A percentile compares a stretch with the other conserved stretches of the same genome.
Evolutionary conservation across 148 eudicot genomes (phyloP).

Genomic region (Fagopyrum homotropicum): DNA sequence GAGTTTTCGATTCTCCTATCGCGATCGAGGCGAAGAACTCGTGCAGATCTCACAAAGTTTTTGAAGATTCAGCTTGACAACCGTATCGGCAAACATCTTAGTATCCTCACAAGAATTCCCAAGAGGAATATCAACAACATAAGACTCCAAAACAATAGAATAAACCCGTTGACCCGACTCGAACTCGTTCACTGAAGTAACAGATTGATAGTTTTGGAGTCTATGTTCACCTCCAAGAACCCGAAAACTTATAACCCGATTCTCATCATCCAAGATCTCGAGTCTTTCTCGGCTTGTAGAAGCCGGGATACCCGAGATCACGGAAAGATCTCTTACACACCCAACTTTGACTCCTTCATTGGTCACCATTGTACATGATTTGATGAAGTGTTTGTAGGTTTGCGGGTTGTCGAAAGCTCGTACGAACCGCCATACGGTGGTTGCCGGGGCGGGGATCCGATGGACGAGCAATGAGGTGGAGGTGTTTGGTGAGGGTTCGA

Average conservation of each 20-base stretch:
- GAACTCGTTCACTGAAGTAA: constrained; percentile 22
- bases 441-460: constrained; percentile 17
- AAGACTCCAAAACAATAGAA: constrained; percentile 32
- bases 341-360: constrained; percentile 16
- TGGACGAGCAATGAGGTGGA: constrained; percentile 24
- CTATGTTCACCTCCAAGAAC: constrained; percentile 25
- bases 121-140: constrained; percentile 34
- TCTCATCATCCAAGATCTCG: constrained; percentile 25
- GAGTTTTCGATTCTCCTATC: neutral
- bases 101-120: constrained; percentile 36
- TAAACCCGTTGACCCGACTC: constrained; percentile 22
- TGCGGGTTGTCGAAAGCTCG: constrained; percentile 28
- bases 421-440: constrained; percentile 18
- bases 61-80: constrained; percentile 31
- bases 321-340: constrained; percentile 19
- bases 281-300: constrained; percentile 23
- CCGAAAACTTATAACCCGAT: constrained; percentile 19
- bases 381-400: constrained; percentile 28
- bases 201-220: constrained; percentile 22
- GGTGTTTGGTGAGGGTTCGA: constrained; percentile 14
- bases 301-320: constrained; percentile 28
- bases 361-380: constrained; percentile 12
- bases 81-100: constrained; percentile 35
- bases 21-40: neutral
- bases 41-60: constrained; percentile 16